Percentiles rank a stretch among this genome's conserved stretches.
Evolutionary conservation across 23 red algal species (phyloP).

Genomic region (Gracilaria domingensis): DNA sequence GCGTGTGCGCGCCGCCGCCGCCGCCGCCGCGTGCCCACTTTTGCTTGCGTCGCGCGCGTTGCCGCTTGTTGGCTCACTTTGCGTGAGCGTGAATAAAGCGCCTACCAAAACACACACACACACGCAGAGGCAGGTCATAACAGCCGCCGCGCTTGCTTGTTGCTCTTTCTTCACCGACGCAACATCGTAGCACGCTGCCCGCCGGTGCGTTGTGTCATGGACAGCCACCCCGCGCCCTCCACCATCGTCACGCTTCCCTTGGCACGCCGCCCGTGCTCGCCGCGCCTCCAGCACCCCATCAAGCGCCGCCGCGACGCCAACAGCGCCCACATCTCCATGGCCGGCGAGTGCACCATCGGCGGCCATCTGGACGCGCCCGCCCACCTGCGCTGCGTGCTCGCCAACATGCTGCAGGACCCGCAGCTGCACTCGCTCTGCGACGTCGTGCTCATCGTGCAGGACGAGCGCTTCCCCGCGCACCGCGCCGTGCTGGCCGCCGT

Average conservation of each 20-base stretch:
- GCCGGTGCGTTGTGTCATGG: background rate
- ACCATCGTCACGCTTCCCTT: conserved; percentile 5
- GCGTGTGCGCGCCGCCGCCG: background rate
- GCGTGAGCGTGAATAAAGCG: no score
- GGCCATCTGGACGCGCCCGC: conserved; percentile 64
- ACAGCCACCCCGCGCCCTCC: background rate
- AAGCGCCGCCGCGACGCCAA: conserved; percentile 52
- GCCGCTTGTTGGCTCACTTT: no score
- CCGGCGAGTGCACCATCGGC: conserved; percentile 34
- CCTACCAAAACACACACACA: no score
- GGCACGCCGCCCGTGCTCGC: background rate
- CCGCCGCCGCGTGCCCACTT: background rate
- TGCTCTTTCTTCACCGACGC: no score
- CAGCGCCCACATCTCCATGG: background rate
- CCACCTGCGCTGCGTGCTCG: conserved; percentile 49
- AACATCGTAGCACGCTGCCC: no score
- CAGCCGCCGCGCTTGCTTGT: background rate
- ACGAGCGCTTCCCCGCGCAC: conserved; percentile 54
- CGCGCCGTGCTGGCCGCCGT: conserved; percentile 75
- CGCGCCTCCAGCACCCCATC: background rate
- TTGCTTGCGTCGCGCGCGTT: background rate
- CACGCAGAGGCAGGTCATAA: background rate
- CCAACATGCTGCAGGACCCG: conserved; percentile 56
- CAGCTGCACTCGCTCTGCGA: conserved; percentile 64
- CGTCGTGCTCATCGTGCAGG: conserved; percentile 60